phyloP scores from a whole-genome alignment of 768 basidiomycete species.

The Tremella mesenterica region DNA sequence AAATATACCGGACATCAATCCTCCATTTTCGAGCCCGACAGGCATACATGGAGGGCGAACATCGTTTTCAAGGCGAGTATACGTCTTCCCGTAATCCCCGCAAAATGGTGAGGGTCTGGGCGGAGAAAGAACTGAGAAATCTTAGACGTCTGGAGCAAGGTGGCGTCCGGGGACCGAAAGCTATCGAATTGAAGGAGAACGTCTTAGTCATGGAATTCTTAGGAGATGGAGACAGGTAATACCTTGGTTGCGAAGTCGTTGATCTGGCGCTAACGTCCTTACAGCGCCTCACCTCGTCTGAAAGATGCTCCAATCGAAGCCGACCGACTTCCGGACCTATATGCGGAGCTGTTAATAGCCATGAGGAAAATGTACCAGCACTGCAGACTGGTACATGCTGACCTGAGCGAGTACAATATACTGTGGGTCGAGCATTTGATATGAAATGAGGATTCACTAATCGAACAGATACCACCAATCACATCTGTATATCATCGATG shows the following conservation, averaged over 20 bases:
- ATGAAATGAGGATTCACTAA: not conserved
- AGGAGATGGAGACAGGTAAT: constrained; percentile 73
- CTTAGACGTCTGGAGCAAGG: constrained; percentile 73
- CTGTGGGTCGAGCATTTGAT: constrained; percentile 51
- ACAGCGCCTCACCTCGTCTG: constrained; percentile 81
- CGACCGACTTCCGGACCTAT: constrained; percentile 54
- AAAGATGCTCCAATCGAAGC: constrained; percentile 66
- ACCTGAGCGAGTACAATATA: constrained; percentile 97
- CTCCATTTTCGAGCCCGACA: constrained; percentile 96
- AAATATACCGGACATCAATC: constrained; percentile 98
- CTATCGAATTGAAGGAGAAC: constrained; percentile 89
- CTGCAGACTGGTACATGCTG: constrained; percentile 93
- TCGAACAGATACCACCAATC: constrained; percentile 45
- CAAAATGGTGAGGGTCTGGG: constrained; percentile 98
- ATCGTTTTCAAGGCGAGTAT: constrained; percentile 78
- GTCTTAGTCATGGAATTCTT: constrained; percentile 93
- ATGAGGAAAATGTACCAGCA: constrained; percentile 76
- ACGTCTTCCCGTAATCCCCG: constrained; percentile 72
- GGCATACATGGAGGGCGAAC: constrained; percentile 89
- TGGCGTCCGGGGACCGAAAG: constrained; percentile 77
- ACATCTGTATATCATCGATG: constrained; percentile 90
- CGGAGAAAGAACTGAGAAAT: constrained; percentile 98
- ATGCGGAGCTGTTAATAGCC: constrained; percentile 67
- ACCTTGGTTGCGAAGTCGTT: constrained; percentile 16
- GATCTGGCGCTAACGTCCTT: not conserved